Evolutionary conservation across 164 flowering plant species (phyloP).

Genomic region (Vitis riparia): DNA sequence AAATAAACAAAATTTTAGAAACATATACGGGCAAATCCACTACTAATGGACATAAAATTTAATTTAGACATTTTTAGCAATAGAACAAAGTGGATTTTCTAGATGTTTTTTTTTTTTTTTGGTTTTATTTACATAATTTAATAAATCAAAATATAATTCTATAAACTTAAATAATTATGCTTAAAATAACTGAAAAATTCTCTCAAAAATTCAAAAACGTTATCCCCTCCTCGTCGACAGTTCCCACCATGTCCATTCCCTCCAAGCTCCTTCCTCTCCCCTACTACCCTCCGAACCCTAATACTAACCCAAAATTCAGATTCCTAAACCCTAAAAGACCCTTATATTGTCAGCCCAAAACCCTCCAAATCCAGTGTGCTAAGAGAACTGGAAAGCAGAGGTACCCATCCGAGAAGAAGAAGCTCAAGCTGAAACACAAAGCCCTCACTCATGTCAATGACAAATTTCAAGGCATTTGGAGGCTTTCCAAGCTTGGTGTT

Average conservation of each 20-base stretch:
- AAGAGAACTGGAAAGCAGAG: conserved; percentile 76
- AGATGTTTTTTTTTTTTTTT: too few species aligned
- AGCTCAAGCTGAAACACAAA: conserved; percentile 45
- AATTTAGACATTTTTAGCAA: too few species aligned
- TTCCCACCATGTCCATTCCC: conserved; percentile 23
- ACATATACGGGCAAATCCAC: too few species aligned
- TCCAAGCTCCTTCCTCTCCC: conserved; percentile 21
- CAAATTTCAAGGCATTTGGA: conserved; percentile 78
- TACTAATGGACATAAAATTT: too few species aligned
- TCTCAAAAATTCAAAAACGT: too few species aligned
- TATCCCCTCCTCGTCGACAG: too few species aligned
- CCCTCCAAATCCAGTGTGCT: conserved; percentile 44
- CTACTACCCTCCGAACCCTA: conserved; percentile 13
- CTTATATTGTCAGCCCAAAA: conserved; percentile 21
- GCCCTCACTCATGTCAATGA: conserved; percentile 32
- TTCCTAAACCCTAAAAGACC: conserved; percentile 9
- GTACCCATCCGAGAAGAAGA: conserved; percentile 97
- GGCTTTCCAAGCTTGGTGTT: conserved; percentile 74
- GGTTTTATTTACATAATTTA: too few species aligned
- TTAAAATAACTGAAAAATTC: too few species aligned
- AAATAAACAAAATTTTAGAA: too few species aligned
- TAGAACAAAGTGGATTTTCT: too few species aligned
- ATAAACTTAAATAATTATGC: too few species aligned
- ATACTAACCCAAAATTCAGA: background rate
- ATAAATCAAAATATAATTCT: too few species aligned